Base-by-base conservation (phyloP, 2,329 filamentous ascomycete genomes). In the Sarocladium kiliense region DNA sequence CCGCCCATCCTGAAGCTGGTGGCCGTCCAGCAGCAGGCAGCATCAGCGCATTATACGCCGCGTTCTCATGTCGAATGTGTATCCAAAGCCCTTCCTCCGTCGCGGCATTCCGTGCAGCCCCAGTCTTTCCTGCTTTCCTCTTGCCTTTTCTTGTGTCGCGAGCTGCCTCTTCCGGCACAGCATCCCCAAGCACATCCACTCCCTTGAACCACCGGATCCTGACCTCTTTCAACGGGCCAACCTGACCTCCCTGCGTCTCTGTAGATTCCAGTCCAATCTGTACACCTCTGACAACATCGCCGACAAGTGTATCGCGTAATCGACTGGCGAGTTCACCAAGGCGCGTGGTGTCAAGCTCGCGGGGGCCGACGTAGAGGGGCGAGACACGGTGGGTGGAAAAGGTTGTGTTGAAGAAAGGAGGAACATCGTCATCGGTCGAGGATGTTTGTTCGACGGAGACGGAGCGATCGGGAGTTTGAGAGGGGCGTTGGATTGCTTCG, bases 261-360 rank as follows among this genome's bases (percentile, higher is more conserved):
- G 71, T 72, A 4, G 71, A 67, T 50, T 74, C 71, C 3, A 79
- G 61, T 0, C 75, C 75, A 18, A 85, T 74, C 59, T 84, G 79
- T 18, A 84, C 76, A 42, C 81, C 81, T 55, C 81, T 77, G n/a
- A 84, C 78, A 1, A 82, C 76, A 60, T 84, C 81, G 16, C 81
- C 81, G 0, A 82, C 79, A 0, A 84, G 72, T 1, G 71, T 71
- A 49, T 84, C 80, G 37, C 80, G 76, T 2, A 85, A 66, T 2
- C 77, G 72, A 7, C 72, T 72, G 1, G 77, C 74, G 0, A 84
- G 68, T 0, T 64, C 55, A 14, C 70, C 65, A 2, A 84, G 71
- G 2, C 74, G 71, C 0, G 63, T 41, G 0, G 65, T 47, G 0
- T 68, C 69, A 1, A 82, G 68, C 14, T 62, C 61, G 2, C 74